Evolutionary conservation across 306 rosid species (phyloP), one percentile per base, ranked within the genome.

Genomic region (Sicyos edulis): DNA sequence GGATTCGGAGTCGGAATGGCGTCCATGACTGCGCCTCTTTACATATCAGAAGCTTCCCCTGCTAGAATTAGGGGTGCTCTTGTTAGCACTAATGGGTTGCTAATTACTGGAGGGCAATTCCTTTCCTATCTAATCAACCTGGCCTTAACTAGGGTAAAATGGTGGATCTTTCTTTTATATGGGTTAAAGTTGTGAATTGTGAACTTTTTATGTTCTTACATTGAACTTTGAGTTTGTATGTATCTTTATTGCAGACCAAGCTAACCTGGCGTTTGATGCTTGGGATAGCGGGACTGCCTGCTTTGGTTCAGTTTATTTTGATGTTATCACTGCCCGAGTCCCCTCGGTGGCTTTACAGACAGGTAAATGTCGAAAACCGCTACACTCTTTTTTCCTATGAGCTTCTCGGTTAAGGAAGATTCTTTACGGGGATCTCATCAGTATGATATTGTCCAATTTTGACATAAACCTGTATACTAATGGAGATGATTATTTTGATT

Each of bases 1-100:
- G 98, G 98, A 21, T 86, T 92, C 42, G 98, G 96, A 7, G 96
- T 92, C 0, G 98, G 98, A 26, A 88, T 90, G 88, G 96, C 92
- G 14, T 89, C 98, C 66, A 90, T 92, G 92, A 92, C 95, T 4
- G 75, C 98, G 0, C 98, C 97, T 6, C 82, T 92, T 2, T 92
- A 92, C 76, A 92, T 92, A 52, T 89, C 97, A 12, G 97, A 92
- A 83, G 83, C 88, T 52, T 86, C 96, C 53, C 96, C 96, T n/a
- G 85, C 96, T 54, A 88, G 79, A 80, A 83, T 90, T 42, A 78
- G 96, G 83, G 98, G 98, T 29, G 98, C 98, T 47, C 79, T 90
- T 1, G 96, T 92, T 19, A 78, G 88, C 47, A 85, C 84, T 60
- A 92, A 92, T 60, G 88, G 85, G 57, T 56, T 92, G 56, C 87